Conservation (phyloP, 805 yeast species). For the Helenozyma rhizophorensis region DNA sequence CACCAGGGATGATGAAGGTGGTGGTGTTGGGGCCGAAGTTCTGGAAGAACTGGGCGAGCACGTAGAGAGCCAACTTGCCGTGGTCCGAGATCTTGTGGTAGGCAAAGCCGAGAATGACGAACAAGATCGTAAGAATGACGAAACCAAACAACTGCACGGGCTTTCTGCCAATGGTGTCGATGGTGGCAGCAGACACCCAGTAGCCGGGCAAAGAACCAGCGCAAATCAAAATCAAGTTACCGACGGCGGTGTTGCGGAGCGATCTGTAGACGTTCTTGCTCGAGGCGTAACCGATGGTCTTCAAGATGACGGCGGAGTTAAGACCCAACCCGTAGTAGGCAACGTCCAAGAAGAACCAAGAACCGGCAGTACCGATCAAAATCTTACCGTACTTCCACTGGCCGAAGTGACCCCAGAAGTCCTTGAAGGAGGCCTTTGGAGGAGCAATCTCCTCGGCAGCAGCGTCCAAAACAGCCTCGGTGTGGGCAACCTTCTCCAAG, state of each 20-base stretch:
- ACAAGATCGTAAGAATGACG: slow-evolving; percentile 60
- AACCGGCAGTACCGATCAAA: slow-evolving; percentile 82
- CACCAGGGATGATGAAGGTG: slow-evolving; percentile 89
- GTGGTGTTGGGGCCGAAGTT: slow-evolving; percentile 94
- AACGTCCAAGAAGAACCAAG: slow-evolving; percentile 88
- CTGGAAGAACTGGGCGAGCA: slow-evolving; percentile 80
- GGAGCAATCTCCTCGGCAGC: slow-evolving; percentile 43
- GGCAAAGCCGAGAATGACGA: slow-evolving; percentile 81
- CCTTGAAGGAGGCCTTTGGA: slow-evolving; percentile 77
- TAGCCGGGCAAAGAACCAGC: slow-evolving; percentile 96
- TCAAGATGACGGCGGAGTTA: slow-evolving; percentile 73
- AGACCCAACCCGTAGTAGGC: slow-evolving; percentile 87
- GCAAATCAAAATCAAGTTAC: slow-evolving; percentile 87
- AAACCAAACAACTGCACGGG: slow-evolving; percentile 78
- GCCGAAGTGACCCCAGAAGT: slow-evolving; percentile 67
- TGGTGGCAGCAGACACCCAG: slow-evolving; percentile 77
- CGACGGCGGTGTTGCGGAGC: slow-evolving; percentile 77
- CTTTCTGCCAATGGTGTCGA: slow-evolving; percentile 82
- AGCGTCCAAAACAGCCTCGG: slow-evolving; percentile 39
- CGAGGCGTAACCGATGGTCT: slow-evolving; percentile 81
- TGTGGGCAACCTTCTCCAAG: slow-evolving; percentile 49
- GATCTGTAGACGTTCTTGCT: slow-evolving; percentile 63
- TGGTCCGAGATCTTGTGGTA: slow-evolving; percentile 63
- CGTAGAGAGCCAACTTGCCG: slow-evolving; percentile 73
- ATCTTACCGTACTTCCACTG: slow-evolving; percentile 88